Base-by-base conservation (phyloP, 192 early-diverging fungal species). In the Coemansia sp. region DNA sequence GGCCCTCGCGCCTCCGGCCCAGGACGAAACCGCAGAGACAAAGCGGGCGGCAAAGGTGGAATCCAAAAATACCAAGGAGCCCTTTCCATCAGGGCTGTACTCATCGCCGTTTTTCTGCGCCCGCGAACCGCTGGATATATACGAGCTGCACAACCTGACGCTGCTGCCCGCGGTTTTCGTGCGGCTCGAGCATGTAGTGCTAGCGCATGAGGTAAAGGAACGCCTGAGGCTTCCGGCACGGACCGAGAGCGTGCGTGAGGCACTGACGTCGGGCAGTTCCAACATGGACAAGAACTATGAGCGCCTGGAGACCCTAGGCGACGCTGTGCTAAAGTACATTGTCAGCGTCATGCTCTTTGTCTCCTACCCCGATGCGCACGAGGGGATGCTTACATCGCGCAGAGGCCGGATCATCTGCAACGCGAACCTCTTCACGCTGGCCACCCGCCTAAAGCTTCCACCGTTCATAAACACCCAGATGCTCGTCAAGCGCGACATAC, bases 261-360 rank as follows among this genome's bases (percentile, higher is more conserved):
- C 92, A 7, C 77, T 91, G 33, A 90, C 90, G 0, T 67, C 87
- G 1, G 75, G 88, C 11, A 80, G 82, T 6, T 75, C 91, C 3
- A 80, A 60, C 48, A 65, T 79, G 47, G 78, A 78, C 21, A 75
- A 73, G 44, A 80, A 87, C 56, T 94, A 96, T 56, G 89, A 96
- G 64, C 86, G 94, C 0, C 62, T 92, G 0, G 92, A 96, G 69
- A 83, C 85, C 5, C 69, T 94, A 12, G 94, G 94, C 7, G 93
- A 96, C 52, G 83, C 91, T 18, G 85, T 91, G 29, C 73, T 96
- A 17, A 96, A 96, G 56, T 78, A 86, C 38, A 64, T 85, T 2
- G 65, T 79, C 3, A 84, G 84, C 0, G 71, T 87, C 19, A 80
- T 84, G 48, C 64, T 93, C 25, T 96, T 86, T 61, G 86, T 86